phyloP scores from a whole-genome alignment of 129 eudicot species.

The Pittosporum tobira region DNA sequence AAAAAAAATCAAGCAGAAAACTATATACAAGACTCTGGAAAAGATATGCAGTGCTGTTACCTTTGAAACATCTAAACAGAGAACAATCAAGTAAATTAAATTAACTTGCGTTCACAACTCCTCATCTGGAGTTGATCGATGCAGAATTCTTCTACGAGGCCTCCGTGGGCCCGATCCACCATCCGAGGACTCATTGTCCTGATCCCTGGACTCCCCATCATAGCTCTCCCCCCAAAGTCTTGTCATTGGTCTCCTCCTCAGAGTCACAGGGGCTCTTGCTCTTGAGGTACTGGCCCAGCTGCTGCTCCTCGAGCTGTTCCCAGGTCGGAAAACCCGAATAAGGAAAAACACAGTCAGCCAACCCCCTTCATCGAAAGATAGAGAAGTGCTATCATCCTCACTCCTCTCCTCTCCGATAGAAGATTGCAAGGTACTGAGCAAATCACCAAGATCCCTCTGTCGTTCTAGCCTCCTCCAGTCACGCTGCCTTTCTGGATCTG shows the following conservation, averaged over 20 bases:
- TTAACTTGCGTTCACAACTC: constrained; percentile 14
- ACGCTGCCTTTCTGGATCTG: constrained; percentile 79
- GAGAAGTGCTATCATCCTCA: constrained; percentile 37
- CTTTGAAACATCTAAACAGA: background rate
- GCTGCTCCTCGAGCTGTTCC: constrained; percentile 44
- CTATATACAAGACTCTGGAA: background rate
- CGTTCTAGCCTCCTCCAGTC: constrained; percentile 80
- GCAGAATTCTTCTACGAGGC: constrained; percentile 16
- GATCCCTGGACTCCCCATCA: constrained; percentile 49
- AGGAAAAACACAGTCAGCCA: constrained; percentile 73
- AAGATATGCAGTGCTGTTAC: constrained; percentile 4
- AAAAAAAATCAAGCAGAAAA: background rate
- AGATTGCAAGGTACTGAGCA: constrained; percentile 69
- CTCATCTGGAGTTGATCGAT: constrained; percentile 27
- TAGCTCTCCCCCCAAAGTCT: constrained; percentile 76
- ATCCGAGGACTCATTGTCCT: constrained; percentile 45
- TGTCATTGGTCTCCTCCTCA: constrained; percentile 56
- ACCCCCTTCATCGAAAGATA: constrained; percentile 65
- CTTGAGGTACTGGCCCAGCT: constrained; percentile 63
- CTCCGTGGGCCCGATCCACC: constrained; percentile 40
- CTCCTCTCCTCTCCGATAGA: constrained; percentile 53
- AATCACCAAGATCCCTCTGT: constrained; percentile 78
- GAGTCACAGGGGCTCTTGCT: constrained; percentile 46
- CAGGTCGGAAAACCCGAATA: constrained; percentile 53
- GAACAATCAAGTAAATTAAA: constrained; percentile 6